These are phyloP conservation scores for Skeletonema costatum DNA, from an alignment of 108 stramenopile species.

Conservation along the genomic window DNA sequence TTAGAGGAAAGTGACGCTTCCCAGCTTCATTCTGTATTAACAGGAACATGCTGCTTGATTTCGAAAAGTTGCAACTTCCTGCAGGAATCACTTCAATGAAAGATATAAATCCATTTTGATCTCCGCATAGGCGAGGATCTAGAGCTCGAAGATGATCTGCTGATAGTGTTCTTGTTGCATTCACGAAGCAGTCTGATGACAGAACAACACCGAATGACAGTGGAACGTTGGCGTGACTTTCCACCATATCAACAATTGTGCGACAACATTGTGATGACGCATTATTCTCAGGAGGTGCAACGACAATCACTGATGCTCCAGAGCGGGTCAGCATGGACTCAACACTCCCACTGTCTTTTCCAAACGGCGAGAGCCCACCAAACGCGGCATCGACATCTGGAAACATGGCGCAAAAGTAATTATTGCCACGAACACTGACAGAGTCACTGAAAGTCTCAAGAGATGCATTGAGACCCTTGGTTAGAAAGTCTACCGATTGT, in stretches of 20 bases:
- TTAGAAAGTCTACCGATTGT: conserved; percentile 44
- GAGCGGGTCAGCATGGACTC: conserved; percentile 43
- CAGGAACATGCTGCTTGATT: conserved; percentile 65
- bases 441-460: conserved; percentile 77
- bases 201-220: conserved; percentile 76
- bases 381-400: conserved; percentile 74
- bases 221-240: conserved; percentile 48
- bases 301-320: conserved; percentile 64
- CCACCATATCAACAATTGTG: conserved; percentile 65
- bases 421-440: conserved; percentile 51
- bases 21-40: conserved; percentile 71
- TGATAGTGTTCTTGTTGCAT: conserved; percentile 41
- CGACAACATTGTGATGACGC: conserved; percentile 72
- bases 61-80: conserved; percentile 53
- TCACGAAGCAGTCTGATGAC: conserved; percentile 65
- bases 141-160: conserved; percentile 56
- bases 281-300: conserved; percentile 71
- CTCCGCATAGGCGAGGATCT: conserved; percentile 69
- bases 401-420: conserved; percentile 76
- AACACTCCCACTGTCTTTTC: conserved; percentile 49
- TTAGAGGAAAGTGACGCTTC: conserved; percentile 32
- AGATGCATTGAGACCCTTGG: conserved; percentile 44
- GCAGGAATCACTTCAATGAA: conserved; percentile 57
- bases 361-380: conserved; percentile 73
- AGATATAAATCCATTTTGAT: conserved; percentile 47